A percentile compares a stretch with the other conserved stretches of the same genome.
Evolutionary conservation across 2,329 filamentous ascomycete species (phyloP).

Genomic region (Fusarium buxicola): DNA sequence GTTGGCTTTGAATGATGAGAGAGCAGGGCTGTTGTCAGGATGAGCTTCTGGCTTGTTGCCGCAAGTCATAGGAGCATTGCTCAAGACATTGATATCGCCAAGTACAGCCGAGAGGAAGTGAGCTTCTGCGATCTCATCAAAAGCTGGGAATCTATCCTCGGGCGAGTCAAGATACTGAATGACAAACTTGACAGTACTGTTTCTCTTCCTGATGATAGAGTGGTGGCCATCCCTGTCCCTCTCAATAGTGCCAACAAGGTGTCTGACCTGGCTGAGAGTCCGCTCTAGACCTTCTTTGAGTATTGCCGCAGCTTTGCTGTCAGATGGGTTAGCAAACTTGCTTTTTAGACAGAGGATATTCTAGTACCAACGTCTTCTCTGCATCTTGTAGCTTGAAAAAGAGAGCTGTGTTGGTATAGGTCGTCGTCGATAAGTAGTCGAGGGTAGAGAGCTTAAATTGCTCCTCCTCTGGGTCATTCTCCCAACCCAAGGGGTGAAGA

Average conservation of each 20-base stretch:
- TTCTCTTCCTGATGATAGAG: constrained; percentile 51
- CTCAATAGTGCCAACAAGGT: constrained; percentile 56
- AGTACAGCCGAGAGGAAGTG: constrained; percentile 51
- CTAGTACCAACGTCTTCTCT: constrained; percentile 7
- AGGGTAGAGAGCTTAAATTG: constrained; percentile 23
- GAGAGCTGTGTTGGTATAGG: constrained; percentile 17
- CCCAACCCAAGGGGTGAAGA: constrained; percentile 25
- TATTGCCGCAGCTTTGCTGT: constrained; percentile 16
- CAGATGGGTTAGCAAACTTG: neutral
- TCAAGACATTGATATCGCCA: constrained; percentile 50
- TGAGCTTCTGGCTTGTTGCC: constrained; percentile 54
- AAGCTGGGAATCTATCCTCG: constrained; percentile 50
- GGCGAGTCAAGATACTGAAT: constrained; percentile 53
- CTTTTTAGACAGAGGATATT: neutral
- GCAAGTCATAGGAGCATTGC: constrained; percentile 52
- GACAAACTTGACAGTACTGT: constrained; percentile 50
- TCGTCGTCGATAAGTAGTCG: constrained; percentile 24
- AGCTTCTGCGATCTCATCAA: constrained; percentile 52
- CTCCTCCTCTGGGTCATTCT: constrained; percentile 28
- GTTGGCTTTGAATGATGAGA: constrained; percentile 55
- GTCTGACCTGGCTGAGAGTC: constrained; percentile 53
- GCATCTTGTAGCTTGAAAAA: constrained; percentile 20
- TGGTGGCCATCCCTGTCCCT: constrained; percentile 51
- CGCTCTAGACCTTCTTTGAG: constrained; percentile 51
- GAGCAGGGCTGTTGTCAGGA: constrained; percentile 49